Evolutionary conservation across 116 monocot genomes (phyloP), one percentile per base, ranked within the genome.

Genomic region (Zostera marina): DNA sequence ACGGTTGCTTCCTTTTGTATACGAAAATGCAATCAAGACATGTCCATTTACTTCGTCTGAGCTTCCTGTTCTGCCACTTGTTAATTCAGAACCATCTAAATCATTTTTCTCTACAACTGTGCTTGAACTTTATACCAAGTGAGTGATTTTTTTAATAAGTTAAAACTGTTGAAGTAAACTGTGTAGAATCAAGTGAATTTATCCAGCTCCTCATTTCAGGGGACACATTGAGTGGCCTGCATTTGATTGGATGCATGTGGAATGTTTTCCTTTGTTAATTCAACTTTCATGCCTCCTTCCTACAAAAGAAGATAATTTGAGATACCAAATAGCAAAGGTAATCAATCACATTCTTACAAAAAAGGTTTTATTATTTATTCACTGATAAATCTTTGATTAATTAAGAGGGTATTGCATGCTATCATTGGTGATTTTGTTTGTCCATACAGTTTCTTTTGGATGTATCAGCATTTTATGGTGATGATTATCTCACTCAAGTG

Each of bases 221-320:
- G 86, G 78, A 38, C 78, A 86, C 72, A 68, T 79, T 52, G 80
- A 86, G 46, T 98, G 98, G 98, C 67, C 83, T 68, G 70, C 70
- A 51, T 91, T 98, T 81, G 91, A 91, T 62, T 98, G 98, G 91
- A 69, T 98, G 70, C 86, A 90, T 38, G 52, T 61, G 65, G 91
- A 98, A 40, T 98, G 90, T 63, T 74, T 98, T 51, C 91, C 82
- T 57, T 81, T 86, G 64, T 78, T 98, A 41, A 87, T 98, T 66
- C 85, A 87, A 65, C 81, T 98, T 69, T 64, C 87, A 25, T 83
- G 85, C 63, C 68, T 98, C 53, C 73, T 98, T 42, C 79, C 98
- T 22, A 70, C 70, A 12, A 90, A 91, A 68, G 91, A 98, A 79
- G 98, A 98, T 64, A 81, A 81, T 75, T 49, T 98, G 62, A 80